Conservation (phyloP, 2,329 filamentous ascomycete species). For the Coniella lustricola region DNA sequence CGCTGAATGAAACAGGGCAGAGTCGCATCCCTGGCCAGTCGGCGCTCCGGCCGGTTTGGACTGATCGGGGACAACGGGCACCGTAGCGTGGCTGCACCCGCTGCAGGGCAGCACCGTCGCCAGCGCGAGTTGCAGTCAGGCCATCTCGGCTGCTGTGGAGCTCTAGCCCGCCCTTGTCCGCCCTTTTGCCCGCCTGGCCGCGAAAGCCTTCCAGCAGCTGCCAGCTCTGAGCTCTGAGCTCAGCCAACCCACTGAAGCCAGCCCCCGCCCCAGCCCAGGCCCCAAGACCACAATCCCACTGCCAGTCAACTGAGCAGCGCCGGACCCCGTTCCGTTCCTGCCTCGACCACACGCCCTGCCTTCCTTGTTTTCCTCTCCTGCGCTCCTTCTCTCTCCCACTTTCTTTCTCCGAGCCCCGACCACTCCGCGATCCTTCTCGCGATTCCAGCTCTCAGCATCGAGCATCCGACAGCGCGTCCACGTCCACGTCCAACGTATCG, state of each 20-base stretch:
- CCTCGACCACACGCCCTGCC: not conserved
- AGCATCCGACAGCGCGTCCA: not conserved
- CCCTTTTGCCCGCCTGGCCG: conserved; percentile 2
- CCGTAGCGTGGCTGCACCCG: too few relatives aligned
- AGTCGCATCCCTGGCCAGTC: too few relatives aligned
- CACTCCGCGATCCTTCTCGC: not conserved
- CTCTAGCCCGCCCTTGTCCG: conserved; percentile 9
- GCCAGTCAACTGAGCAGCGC: too few relatives aligned
- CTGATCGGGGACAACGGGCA: conserved; percentile 15
- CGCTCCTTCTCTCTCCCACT: not conserved
- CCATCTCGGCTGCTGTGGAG: conserved; percentile 14
- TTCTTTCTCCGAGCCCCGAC: conserved; percentile 18
- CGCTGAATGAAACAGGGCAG: too few relatives aligned
- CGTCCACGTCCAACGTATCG: too few relatives aligned
- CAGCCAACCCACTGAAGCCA: too few relatives aligned
- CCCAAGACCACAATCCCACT: too few relatives aligned
- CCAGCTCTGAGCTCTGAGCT: conserved; percentile 17
- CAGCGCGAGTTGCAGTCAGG: conserved; percentile 3
- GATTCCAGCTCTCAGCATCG: not conserved
- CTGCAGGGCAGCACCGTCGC: not conserved
- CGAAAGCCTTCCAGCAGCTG: too few relatives aligned
- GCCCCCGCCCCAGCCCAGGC: too few relatives aligned
- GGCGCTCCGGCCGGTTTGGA: conserved; percentile 14
- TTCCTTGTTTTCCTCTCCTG: conserved; percentile 5
- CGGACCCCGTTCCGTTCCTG: not conserved